phyloP scores from a whole-genome alignment of 257 asterid genomes.

The Capsicum chinense region DNA sequence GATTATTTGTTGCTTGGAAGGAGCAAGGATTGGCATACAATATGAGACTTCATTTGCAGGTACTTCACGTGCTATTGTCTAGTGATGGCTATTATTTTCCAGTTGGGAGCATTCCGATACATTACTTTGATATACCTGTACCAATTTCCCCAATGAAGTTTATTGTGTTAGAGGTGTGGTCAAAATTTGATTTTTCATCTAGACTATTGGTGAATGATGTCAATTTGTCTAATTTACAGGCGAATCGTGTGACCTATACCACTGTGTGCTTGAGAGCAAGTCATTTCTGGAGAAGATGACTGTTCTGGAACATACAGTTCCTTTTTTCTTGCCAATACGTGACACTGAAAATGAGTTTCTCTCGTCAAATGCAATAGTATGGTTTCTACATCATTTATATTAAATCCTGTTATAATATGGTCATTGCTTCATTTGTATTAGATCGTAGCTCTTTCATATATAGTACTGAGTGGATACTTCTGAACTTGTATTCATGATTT shows the following conservation, averaged over 20 bases:
- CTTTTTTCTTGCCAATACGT: slow-evolving; percentile 92
- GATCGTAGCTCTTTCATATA: neutral
- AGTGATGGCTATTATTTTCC: neutral
- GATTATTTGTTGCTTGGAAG: slow-evolving; percentile 91
- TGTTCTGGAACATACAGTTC: slow-evolving; percentile 86
- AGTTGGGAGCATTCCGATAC: slow-evolving; percentile 10
- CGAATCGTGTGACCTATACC: slow-evolving; percentile 89
- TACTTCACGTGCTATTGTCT: slow-evolving; percentile 37
- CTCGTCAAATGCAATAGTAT: slow-evolving; percentile 90
- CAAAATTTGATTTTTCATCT: neutral
- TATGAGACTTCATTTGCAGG: slow-evolving; percentile 96
- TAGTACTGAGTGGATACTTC: slow-evolving; percentile 6
- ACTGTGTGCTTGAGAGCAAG: slow-evolving; percentile 97
- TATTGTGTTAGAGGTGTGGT: slow-evolving; percentile 7
- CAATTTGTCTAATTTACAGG: slow-evolving; percentile 55
- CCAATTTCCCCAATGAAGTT: neutral
- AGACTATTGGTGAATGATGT: slow-evolving; percentile 8
- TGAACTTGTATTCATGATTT: slow-evolving; percentile 31
- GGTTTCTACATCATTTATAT: neutral
- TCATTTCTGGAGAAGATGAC: slow-evolving; percentile 98
- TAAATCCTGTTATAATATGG: slow-evolving; percentile 23
- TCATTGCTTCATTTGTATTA: neutral
- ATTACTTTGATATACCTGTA: slow-evolving; percentile 8
- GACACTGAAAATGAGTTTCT: slow-evolving; percentile 85
- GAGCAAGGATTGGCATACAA: slow-evolving; percentile 92